phyloP scores from a whole-genome alignment of 495 filamentous ascomycete genomes.

The Hypoxylon perforatum region DNA sequence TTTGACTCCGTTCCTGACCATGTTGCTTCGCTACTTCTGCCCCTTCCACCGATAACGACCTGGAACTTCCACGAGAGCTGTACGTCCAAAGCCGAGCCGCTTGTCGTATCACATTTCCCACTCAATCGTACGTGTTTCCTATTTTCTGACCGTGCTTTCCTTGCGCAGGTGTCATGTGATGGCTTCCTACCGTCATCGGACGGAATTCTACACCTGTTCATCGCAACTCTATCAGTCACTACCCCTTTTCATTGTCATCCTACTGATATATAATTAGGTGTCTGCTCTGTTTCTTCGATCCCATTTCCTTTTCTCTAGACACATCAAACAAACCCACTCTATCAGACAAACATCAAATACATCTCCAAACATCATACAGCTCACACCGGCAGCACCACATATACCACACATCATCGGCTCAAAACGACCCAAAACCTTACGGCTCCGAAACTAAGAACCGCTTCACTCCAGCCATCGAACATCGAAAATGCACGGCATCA shows the following conservation, averaged over 20 bases:
- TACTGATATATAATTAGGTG: neutral
- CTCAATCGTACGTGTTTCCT: neutral
- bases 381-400: neutral
- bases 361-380: neutral
- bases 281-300: neutral
- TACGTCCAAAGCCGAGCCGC: neutral
- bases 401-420: neutral
- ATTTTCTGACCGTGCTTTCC: neutral
- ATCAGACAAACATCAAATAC: neutral
- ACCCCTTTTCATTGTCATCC: neutral
- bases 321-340: neutral
- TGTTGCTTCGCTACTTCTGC: too few species aligned
- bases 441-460: too few species aligned
- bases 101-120: neutral
- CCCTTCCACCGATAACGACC: too few species aligned
- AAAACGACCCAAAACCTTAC: too few species aligned
- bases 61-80: too few species aligned
- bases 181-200: neutral
- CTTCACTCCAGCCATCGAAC: neutral
- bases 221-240: neutral
- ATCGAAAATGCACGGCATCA: neutral
- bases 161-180: neutral
- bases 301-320: neutral
- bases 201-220: neutral
- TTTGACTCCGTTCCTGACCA: too few species aligned